Evolutionary conservation across 768 basidiomycete genomes (phyloP), one percentile per base, ranked within the genome.

Genomic region (Steccherinum ochraceum): DNA sequence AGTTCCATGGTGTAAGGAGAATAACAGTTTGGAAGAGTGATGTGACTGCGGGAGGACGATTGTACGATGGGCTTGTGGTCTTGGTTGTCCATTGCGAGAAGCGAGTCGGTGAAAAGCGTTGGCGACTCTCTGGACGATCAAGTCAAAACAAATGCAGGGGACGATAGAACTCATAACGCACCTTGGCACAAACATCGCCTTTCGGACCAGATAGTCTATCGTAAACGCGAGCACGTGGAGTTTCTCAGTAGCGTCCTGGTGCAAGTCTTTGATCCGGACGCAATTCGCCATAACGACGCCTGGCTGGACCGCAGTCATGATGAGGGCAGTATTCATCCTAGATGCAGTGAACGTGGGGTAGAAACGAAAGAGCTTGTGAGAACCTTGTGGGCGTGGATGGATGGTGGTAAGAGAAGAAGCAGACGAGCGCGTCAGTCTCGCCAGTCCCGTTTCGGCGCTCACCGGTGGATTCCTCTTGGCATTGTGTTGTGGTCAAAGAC

Each of bases 11-110:
- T 88, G 13, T 87, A 81, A 2, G 95, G 95, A 1, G 93, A 91
- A 64, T 96, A 97, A 72, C 97, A 99, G 62, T 91, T 90, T 2
- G 95, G 95, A 2, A 99, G 83, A 0, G 95, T 95, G 70, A 98
- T 91, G 69, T 99, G 95, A 20, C 95, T 81, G 11, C 95, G 95
- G 20, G 91, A 86, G 4, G 91, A 93, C 3, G 95, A 83, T 52
- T 93, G 86, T 16, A 97, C 93, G 59, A 97, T 96, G 16, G 89
- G 83, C 59, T 79, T 81, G 62, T 91, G 89, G 0, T 72, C 55
- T 1, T 85, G 81, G 61, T 88, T 75, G 64, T 93, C 92, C 62
- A 97, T 80, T 12, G 80, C 74, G 48, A 97, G 80, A 10, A 98
- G 74, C 7, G 84, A 76, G 65, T 99, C 95, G 12, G 84, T 71